Evolutionary conservation across 768 basidiomycete genomes (phyloP).

Genomic region (Plicaturopsis crispa): DNA sequence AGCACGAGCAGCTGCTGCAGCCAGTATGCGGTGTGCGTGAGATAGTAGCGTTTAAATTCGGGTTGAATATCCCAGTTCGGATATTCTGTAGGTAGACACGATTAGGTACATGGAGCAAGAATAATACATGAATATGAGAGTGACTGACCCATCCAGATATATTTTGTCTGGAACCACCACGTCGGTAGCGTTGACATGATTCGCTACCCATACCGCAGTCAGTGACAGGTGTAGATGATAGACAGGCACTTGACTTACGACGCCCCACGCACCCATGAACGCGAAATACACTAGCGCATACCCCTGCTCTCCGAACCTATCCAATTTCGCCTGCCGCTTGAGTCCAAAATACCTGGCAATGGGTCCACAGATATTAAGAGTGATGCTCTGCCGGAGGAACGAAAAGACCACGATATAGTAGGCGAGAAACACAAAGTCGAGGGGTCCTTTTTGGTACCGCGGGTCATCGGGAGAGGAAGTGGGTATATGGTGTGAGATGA

Average conservation of each 20-base stretch:
- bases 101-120: not conserved
- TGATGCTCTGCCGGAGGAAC: slow-evolving; percentile 72
- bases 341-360: slow-evolving; percentile 70
- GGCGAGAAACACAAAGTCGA: slow-evolving; percentile 72
- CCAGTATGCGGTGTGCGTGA: slow-evolving; percentile 93
- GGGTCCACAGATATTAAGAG: slow-evolving; percentile 56
- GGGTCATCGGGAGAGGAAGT: slow-evolving; percentile 44
- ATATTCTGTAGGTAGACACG: slow-evolving; percentile 44
- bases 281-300: slow-evolving; percentile 82
- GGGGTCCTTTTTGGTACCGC: slow-evolving; percentile 63
- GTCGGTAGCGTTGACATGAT: slow-evolving; percentile 81
- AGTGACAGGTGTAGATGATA: not conserved
- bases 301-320: slow-evolving; percentile 86
- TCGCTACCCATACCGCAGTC: slow-evolving; percentile 32
- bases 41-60: slow-evolving; percentile 85
- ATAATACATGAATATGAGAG: not conserved
- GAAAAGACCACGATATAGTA: slow-evolving; percentile 89
- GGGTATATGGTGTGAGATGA: slow-evolving; percentile 60
- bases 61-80: slow-evolving; percentile 86
- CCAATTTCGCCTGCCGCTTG: slow-evolving; percentile 54
- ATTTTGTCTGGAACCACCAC: slow-evolving; percentile 77
- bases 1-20: slow-evolving; percentile 87
- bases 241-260: slow-evolving; percentile 41
- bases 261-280: slow-evolving; percentile 65
- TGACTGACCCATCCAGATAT: slow-evolving; percentile 80